A percentile compares a stretch with the other conserved stretches of the same genome.
phyloP scores from a whole-genome alignment of 768 basidiomycete genomes.

The Cubamyces lactineus region DNA sequence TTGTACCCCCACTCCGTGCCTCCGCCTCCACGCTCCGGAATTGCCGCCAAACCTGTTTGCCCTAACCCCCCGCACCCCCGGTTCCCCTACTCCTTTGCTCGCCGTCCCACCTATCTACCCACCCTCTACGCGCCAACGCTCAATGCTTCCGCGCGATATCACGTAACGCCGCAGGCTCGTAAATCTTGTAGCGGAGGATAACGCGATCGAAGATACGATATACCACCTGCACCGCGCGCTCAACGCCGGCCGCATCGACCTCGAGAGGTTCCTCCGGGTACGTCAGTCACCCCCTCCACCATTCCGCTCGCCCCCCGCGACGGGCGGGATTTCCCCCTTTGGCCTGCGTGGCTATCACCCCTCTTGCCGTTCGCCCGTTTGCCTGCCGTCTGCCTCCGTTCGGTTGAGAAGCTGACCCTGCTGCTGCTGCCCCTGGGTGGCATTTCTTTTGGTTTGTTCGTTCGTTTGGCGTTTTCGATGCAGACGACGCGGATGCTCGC shows the following conservation, averaged over 20 bases:
- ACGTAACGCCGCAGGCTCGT: constrained; percentile 63
- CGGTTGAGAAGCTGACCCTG: not conserved
- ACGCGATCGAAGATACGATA: constrained; percentile 97
- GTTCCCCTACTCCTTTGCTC: not conserved
- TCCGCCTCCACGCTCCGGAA: not conserved
- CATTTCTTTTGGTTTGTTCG: not conserved
- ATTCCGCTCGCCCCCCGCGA: constrained; percentile 18
- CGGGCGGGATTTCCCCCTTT: constrained; percentile 21
- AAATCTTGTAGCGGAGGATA: constrained; percentile 98
- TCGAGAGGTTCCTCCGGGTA: constrained; percentile 92
- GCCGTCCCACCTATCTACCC: too few species aligned
- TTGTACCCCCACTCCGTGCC: not conserved
- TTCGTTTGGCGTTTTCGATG: constrained; percentile 17
- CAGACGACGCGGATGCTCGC: constrained; percentile 86
- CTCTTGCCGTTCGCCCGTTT: constrained; percentile 10
- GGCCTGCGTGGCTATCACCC: constrained; percentile 25
- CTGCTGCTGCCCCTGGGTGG: not conserved
- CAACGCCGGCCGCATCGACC: constrained; percentile 88
- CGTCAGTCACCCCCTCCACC: constrained; percentile 33
- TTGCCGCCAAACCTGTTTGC: not conserved
- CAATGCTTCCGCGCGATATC: constrained; percentile 1
- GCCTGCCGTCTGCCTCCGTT: too few species aligned
- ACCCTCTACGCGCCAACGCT: constrained; percentile 2
- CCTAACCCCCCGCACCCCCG: not conserved
- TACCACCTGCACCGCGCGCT: constrained; percentile 95